Conservation (phyloP, 768 basidiomycete species). For the Trametes cinnabarina region DNA sequence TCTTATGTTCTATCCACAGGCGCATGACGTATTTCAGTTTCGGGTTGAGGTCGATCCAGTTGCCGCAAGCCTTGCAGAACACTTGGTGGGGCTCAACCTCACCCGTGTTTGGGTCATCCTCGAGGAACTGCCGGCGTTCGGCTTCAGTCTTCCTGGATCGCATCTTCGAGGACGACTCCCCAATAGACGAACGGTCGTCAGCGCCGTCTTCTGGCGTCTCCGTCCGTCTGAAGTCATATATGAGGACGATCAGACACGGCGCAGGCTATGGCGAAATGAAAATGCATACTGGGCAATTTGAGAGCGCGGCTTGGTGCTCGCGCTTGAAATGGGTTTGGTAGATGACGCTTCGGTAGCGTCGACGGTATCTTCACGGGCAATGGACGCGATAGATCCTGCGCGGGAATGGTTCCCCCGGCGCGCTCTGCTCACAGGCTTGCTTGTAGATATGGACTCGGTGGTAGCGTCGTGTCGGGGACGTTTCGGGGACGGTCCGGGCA, state of each 20-base stretch:
- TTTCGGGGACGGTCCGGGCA: conserved; percentile 24
- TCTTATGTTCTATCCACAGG: conserved; percentile 61
- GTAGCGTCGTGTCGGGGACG: conserved; percentile 6
- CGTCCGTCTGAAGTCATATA: conserved; percentile 4
- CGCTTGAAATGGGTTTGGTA: conserved; percentile 11
- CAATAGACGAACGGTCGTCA: conserved; percentile 52
- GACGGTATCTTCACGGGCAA: conserved; percentile 10
- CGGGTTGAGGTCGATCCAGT: conserved; percentile 55
- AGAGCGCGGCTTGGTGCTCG: conserved; percentile 12
- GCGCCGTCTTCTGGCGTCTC: conserved; percentile 32
- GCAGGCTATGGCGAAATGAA: too few species aligned
- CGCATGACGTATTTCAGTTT: conserved; percentile 55
- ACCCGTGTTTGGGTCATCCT: conserved; percentile 57
- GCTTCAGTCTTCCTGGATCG: conserved; percentile 48
- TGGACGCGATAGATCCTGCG: conserved; percentile 21
- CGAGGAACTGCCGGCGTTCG: conserved; percentile 63
- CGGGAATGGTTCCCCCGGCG: conserved; percentile 18
- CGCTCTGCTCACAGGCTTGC: conserved; percentile 26
- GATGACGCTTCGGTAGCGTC: conserved; percentile 9
- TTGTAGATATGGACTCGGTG: conserved; percentile 11
- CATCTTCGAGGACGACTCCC: conserved; percentile 46
- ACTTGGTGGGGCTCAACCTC: conserved; percentile 55
- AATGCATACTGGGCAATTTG: conserved; percentile 7
- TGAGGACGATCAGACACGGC: not conserved
- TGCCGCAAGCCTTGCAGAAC: conserved; percentile 57